These are phyloP conservation scores for Immersiporthe knoxdaviesiana DNA, from an alignment of 2,329 filamentous ascomycete genomes.

Conservation along the genomic window DNA sequence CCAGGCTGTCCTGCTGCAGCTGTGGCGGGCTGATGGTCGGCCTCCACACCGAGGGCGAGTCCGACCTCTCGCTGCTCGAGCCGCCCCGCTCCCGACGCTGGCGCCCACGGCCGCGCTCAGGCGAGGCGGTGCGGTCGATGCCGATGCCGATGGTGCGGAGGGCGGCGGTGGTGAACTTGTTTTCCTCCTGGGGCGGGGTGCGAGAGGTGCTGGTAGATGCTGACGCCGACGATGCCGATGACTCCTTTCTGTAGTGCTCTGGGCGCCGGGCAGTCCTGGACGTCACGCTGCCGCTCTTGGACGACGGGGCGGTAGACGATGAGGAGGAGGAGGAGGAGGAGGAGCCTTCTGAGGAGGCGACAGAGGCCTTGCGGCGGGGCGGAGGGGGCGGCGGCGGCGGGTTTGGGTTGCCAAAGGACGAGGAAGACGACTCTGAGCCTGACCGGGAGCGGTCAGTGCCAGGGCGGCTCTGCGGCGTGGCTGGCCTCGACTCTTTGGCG, in stretches of 20 bases:
- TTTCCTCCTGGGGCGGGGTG: constrained; percentile 16
- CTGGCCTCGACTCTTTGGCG: constrained; percentile 11
- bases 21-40: constrained; percentile 29
- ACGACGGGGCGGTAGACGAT: constrained; percentile 18
- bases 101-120: constrained; percentile 24
- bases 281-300: constrained; percentile 10
- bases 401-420: constrained; percentile 18
- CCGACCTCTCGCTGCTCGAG: constrained; percentile 28
- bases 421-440: constrained; percentile 24
- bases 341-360: constrained; percentile 22
- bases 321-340: constrained; percentile 13
- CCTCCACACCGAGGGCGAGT: constrained; percentile 28
- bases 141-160: constrained; percentile 26
- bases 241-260: constrained; percentile 8
- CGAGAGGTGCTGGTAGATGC: constrained; percentile 20
- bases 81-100: constrained; percentile 24
- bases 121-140: constrained; percentile 21
- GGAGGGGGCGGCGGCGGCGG: constrained; percentile 12
- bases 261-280: constrained; percentile 7
- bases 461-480: constrained; percentile 10
- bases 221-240: constrained; percentile 2
- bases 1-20: constrained; percentile 28
- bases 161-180: constrained; percentile 17
- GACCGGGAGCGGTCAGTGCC: constrained; percentile 25
- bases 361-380: constrained; percentile 21